phyloP scores from a whole-genome alignment of 1,139 yeast species.

The Hemisphaericaspora xylofermentans region DNA sequence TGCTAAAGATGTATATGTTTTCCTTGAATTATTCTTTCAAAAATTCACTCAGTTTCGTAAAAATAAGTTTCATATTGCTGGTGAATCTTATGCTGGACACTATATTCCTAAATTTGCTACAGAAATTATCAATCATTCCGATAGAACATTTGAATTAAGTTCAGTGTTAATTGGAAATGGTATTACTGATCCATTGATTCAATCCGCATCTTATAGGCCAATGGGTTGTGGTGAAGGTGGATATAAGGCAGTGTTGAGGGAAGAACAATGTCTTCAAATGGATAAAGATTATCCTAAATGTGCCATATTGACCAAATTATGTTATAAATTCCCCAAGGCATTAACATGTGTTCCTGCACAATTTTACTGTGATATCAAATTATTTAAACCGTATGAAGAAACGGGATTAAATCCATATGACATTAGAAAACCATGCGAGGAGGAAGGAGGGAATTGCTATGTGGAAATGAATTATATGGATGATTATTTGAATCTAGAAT shows the following conservation, averaged over 20 bases:
- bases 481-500: slow-evolving; percentile 36
- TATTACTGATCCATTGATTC: slow-evolving; percentile 71
- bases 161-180: slow-evolving; percentile 85
- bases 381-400: slow-evolving; percentile 20
- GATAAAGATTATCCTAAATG: slow-evolving; percentile 68
- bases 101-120: slow-evolving; percentile 78
- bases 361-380: slow-evolving; percentile 49
- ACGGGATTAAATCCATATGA: slow-evolving; percentile 89
- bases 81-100: slow-evolving; percentile 89
- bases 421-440: slow-evolving; percentile 78
- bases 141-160: slow-evolving; percentile 62
- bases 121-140: slow-evolving; percentile 66
- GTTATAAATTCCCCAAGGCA: slow-evolving; percentile 74
- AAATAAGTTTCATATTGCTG: slow-evolving; percentile 77
- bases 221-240: slow-evolving; percentile 89
- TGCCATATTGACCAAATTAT: slow-evolving; percentile 69
- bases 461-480: slow-evolving; percentile 30
- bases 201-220: slow-evolving; percentile 68
- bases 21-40: slow-evolving; percentile 73
- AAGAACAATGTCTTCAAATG: slow-evolving; percentile 61
- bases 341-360: slow-evolving; percentile 92
- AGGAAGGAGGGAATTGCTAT: slow-evolving; percentile 70
- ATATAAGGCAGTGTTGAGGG: slow-evolving; percentile 60
- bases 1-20: slow-evolving; percentile 76
- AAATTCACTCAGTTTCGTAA: slow-evolving; percentile 62